phyloP scores from a whole-genome alignment of 805 yeast species.

The Peterozyma xylosa region DNA sequence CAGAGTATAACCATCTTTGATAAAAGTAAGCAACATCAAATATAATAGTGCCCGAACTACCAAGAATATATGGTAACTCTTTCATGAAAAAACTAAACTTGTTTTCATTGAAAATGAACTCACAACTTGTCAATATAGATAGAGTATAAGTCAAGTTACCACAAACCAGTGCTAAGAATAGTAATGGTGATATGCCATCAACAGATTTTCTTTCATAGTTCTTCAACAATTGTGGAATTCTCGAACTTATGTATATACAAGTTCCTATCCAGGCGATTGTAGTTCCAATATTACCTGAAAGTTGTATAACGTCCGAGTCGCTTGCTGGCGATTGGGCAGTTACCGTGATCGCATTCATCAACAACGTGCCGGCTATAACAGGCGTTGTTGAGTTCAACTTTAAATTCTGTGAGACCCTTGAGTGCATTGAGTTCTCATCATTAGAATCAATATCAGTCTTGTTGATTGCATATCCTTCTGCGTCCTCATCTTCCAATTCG shows the following conservation, averaged over 20 bases:
- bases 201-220: conserved; percentile 77
- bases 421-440: neutral
- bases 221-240: conserved; percentile 79
- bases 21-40: conserved; percentile 70
- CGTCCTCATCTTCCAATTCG: neutral
- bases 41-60: conserved; percentile 77
- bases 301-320: neutral
- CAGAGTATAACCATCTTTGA: conserved; percentile 36
- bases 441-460: neutral
- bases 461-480: too few species aligned
- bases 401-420: neutral
- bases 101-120: conserved; percentile 30
- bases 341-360: neutral
- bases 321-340: neutral
- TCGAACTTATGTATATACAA: conserved; percentile 61
- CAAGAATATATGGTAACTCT: conserved; percentile 77
- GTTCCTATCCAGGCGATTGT: conserved; percentile 77
- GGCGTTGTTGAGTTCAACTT: neutral
- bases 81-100: conserved; percentile 44
- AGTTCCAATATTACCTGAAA: conserved; percentile 26
- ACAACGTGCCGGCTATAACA: neutral
- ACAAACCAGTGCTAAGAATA: conserved; percentile 69
- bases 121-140: conserved; percentile 64
- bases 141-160: conserved; percentile 75
- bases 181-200: conserved; percentile 73